Percentiles rank a stretch among this genome's conserved stretches.
These are phyloP conservation scores for Rhodotorula kratochvilovae DNA, from an alignment of 768 basidiomycete species.

Conservation along the genomic window DNA sequence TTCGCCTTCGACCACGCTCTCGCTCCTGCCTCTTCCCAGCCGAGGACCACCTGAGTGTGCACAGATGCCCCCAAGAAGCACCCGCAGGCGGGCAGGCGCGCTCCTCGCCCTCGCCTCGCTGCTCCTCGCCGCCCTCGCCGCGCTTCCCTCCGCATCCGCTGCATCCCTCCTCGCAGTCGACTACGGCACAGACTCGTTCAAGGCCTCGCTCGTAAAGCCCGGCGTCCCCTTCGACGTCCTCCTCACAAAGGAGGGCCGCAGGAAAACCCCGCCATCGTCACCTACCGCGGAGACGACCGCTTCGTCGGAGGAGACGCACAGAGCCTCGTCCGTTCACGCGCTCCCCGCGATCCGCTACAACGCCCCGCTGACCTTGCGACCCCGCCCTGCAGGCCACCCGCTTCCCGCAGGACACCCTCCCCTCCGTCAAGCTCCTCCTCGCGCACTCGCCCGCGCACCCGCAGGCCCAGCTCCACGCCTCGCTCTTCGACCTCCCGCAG, in stretches of 20 bases:
- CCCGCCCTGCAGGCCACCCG: constrained; percentile 65
- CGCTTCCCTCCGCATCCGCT: constrained; percentile 7
- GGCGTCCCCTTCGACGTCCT: constrained; percentile 93
- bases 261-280: constrained; percentile 88
- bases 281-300: constrained; percentile 81
- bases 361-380: not conserved
- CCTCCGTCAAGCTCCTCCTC: constrained; percentile 76
- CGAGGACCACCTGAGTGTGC: too few relatives aligned
- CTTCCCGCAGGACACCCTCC: constrained; percentile 82
- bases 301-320: constrained; percentile 84
- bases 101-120: constrained; percentile 1
- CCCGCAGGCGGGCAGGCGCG: not conserved
- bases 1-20: not conserved
- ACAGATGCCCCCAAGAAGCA: not conserved
- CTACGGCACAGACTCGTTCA: constrained; percentile 97
- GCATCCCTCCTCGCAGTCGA: constrained; percentile 81
- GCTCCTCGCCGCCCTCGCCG: not conserved
- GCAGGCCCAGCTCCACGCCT: constrained; percentile 25
- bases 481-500: constrained; percentile 12
- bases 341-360: not conserved
- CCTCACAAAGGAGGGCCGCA: constrained; percentile 91
- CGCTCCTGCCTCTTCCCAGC: too few relatives aligned
- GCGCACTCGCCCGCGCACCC: constrained; percentile 27
- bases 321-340: constrained; percentile 53
- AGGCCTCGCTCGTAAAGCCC: constrained; percentile 90